Evolutionary conservation across 306 rosid genomes (phyloP), one percentile per base, ranked within the genome.

Genomic region (Aeschynomene evenia): DNA sequence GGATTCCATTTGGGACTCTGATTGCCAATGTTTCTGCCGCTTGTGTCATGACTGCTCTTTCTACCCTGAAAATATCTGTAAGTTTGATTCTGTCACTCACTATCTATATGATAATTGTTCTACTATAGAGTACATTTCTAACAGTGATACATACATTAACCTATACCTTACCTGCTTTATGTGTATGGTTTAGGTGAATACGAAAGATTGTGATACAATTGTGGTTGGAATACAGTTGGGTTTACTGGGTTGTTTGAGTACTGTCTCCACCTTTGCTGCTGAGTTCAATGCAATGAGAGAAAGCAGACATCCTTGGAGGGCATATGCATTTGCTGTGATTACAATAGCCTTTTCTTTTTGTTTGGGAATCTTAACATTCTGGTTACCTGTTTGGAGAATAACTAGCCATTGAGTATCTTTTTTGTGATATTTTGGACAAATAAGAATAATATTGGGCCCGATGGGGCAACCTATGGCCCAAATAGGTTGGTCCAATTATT

Each of bases 1-100:
- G 98, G 98, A 22, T 89, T 77, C 96, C 89, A 9, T 82, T 87
- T 65, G 91, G 98, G 42, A 91, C 98, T 24, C 70, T 91, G 15
- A 81, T 71, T 59, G 96, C 91, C 18, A 91, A 88, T 75, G 87
- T 88, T 11, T 81, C 83, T 37, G 90, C 90, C 58, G 86, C 95
- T 51, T 85, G 85, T 39, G 18, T 84, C 73, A 79, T 86, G 88
- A 95, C 92, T 40, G 90, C 91, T 0, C 85, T 86, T 7, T 66
- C 95, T 46, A 71, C 82, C 9, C 20, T 75, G 45, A 81, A 72
- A 79, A 79, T 66, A 81, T 78, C 58, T 60, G 92, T 83, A 74
- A 58, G 91, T 71, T 62, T 34, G n/a, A n/a, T n/a, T n/a, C n/a
- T 22, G 14, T 5, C 7, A 16, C 18, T 33, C 31, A 28, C 5